These are phyloP conservation scores for Lanmaoa pseudosensibilis DNA, from an alignment of 768 basidiomycete species.

Conservation along the genomic window DNA sequence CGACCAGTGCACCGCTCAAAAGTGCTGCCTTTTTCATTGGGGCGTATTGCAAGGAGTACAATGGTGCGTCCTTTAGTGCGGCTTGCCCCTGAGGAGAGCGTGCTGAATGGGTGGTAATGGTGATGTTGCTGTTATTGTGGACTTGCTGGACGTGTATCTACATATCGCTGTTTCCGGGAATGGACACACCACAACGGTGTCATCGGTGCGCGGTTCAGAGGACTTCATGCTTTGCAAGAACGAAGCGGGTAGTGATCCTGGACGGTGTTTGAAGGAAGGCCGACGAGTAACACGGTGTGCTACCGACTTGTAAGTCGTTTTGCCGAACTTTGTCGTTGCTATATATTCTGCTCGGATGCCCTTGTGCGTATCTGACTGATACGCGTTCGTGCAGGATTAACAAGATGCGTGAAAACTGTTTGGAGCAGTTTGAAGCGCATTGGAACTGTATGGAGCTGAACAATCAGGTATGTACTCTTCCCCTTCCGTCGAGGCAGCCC, in stretches of 20 bases:
- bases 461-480: conserved; percentile 77
- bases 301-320: conserved; percentile 75
- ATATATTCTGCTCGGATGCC: neutral
- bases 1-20: conserved; percentile 91
- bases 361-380: neutral
- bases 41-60: conserved; percentile 92
- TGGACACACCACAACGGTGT: neutral
- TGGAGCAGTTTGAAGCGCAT: conserved; percentile 83
- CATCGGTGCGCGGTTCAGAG: conserved; percentile 48
- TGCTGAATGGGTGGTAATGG: conserved; percentile 8
- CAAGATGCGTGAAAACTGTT: conserved; percentile 92
- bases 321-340: neutral
- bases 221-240: conserved; percentile 98
- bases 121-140: neutral
- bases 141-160: neutral
- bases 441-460: conserved; percentile 93
- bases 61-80: conserved; percentile 60
- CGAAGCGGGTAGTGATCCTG: conserved; percentile 80
- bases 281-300: conserved; percentile 94
- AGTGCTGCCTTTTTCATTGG: conserved; percentile 97
- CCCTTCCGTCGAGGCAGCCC: neutral
- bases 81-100: neutral
- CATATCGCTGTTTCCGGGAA: neutral
- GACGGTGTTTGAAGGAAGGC: conserved; percentile 93
- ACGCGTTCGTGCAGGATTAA: conserved; percentile 56